phyloP scores from a whole-genome alignment of 129 eudicot genomes.

The Rutidosis leptorrhynchoides region DNA sequence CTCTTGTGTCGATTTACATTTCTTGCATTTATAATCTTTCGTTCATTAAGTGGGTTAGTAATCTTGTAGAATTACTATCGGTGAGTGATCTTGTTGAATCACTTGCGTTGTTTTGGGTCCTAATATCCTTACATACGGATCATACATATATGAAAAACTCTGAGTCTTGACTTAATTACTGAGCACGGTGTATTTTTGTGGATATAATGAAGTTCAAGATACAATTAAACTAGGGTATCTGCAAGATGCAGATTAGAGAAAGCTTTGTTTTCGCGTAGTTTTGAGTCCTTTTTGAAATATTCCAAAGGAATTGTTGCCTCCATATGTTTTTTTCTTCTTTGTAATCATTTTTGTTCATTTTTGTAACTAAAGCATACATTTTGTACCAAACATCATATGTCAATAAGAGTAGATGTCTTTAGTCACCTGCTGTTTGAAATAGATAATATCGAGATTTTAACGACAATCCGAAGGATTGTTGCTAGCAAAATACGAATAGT shows the following conservation, averaged over 20 bases:
- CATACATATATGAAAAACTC: slow-evolving; percentile 9
- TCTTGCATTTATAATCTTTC: no score
- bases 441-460: slow-evolving; percentile 6
- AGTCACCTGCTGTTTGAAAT: slow-evolving; percentile 33
- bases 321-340: slow-evolving; percentile 17
- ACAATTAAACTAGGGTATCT: slow-evolving; percentile 17
- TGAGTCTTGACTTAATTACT: slow-evolving; percentile 4
- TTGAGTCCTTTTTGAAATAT: slow-evolving; percentile 20
- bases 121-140: no score
- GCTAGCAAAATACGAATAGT: no score
- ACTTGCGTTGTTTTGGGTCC: no score
- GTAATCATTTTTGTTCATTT: slow-evolving; percentile 18
- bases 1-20: no score
- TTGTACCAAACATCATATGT: slow-evolving; percentile 36
- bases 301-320: slow-evolving; percentile 28
- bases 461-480: no score
- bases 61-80: no score
- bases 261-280: slow-evolving; percentile 43
- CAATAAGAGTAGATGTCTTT: slow-evolving; percentile 23
- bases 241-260: slow-evolving; percentile 52
- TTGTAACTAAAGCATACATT: slow-evolving; percentile 42
- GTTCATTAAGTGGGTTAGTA: no score
- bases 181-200: slow-evolving; percentile 16
- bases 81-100: no score
- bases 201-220: slow-evolving; percentile 27